phyloP scores from a whole-genome alignment of 768 basidiomycete species.

The Amanita subjunquillea region DNA sequence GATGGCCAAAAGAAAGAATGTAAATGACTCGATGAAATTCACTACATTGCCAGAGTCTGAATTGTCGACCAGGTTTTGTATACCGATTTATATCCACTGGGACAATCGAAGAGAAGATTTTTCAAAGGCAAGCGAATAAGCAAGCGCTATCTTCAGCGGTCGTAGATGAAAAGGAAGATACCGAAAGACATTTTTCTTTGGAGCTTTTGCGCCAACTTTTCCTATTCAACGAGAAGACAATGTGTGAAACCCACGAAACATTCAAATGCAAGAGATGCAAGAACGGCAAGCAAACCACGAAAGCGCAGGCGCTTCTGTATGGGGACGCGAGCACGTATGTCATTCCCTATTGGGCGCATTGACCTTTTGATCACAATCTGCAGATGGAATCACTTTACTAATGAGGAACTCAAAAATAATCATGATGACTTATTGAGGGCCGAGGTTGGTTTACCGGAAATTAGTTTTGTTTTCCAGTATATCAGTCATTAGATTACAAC shows the following conservation, averaged over 20 bases:
- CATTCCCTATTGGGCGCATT: not conserved
- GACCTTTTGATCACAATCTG: not conserved
- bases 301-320: slow-evolving; percentile 80
- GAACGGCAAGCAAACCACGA: slow-evolving; percentile 74
- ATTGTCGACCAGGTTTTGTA: slow-evolving; percentile 66
- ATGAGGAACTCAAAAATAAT: slow-evolving; percentile 76
- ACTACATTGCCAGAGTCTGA: not conserved
- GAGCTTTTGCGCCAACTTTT: slow-evolving; percentile 88
- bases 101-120: slow-evolving; percentile 98
- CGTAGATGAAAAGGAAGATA: slow-evolving; percentile 93
- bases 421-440: slow-evolving; percentile 94
- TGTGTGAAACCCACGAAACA: slow-evolving; percentile 94
- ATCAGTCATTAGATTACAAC: slow-evolving; percentile 48
- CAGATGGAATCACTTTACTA: slow-evolving; percentile 98
- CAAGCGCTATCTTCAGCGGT: slow-evolving; percentile 97
- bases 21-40: slow-evolving; percentile 23
- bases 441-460: slow-evolving; percentile 72
- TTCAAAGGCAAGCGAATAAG: slow-evolving; percentile 94
- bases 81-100: slow-evolving; percentile 97
- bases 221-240: slow-evolving; percentile 76
- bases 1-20: slow-evolving; percentile 99
- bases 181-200: slow-evolving; percentile 89
- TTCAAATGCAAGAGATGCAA: slow-evolving; percentile 94
- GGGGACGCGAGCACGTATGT: slow-evolving; percentile 97
- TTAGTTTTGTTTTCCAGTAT: slow-evolving; percentile 96